Evolutionary conservation across 305 asterid species (phyloP), one percentile per base, ranked within the genome.

Genomic region (Fraxinus albicans): DNA sequence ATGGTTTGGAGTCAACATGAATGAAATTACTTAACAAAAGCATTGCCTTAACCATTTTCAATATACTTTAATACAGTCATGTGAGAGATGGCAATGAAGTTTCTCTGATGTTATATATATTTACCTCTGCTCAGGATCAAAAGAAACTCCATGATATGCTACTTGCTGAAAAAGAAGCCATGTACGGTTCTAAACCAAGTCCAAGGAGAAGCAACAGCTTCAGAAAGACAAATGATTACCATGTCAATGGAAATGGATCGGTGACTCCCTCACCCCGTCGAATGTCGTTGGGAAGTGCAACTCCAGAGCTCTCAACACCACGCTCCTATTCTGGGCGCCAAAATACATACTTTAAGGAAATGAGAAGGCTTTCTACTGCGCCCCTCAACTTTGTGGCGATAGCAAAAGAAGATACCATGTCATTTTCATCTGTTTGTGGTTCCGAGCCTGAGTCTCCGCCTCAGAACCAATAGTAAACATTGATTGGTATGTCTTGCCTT

Each of bases 391-490:
- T 89, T 81, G 98, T 91, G 21, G 90, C 95, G 1, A 88, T 93
- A 79, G 86, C 94, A 2, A 96, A 96, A 83, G 99, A 93, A 88
- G 99, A 96, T 79, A 94, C 93, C 74, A 88, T 94, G 84, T 94
- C 98, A 10, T 94, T 96, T 87, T 96, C 98, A 40, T 96, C 99
- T 4, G 86, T 92, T 85, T 90, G 89, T 78, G 97, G 98, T 81
- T 94, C 99, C 50, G 98, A 93, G 89, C 96, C 97, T 0, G 98
- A 93, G 86, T 94, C 98, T 90, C 98, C 97, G 40, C 94, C 95
- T 87, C 97, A 83, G 79, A 38, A 75, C 84, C 91, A 91, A 82
- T 10, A 47, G 86, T 77, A 35, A 79, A 80, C 73, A 79, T 78
- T 69, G n/a, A 65, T 33, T 75, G 90, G 90, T 90, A 81, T n/a